Base-by-base conservation (phyloP, 306 rosid species). In the Calophaca sinica region DNA sequence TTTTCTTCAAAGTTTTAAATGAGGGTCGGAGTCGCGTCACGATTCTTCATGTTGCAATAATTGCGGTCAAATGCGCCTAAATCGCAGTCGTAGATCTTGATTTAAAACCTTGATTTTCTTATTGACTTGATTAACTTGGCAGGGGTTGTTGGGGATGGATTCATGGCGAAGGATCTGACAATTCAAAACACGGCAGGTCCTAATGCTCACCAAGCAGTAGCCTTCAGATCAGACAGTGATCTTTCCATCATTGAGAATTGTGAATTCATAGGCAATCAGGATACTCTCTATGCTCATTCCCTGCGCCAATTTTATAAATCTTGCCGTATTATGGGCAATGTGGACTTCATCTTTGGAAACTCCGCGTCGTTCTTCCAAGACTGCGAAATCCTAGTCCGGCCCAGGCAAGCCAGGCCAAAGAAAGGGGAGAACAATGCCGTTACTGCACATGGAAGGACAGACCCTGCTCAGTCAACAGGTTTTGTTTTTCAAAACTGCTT, bases 261-360 rank as follows among this genome's bases (percentile, higher is more conserved):
- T 12, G 97, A 91, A 72, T 90, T 94, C 80, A 2, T 92, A 5
- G 97, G 99, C 71, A 92, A 92, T 63, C 99, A 94, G 59, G 99
- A 94, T 42, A 92, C 99, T 4, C 89, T 94, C 5, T 94, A 94
- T 33, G 97, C 92, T 6, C 97, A 78, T 35, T 51, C 96, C 49
- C 83, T 90, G 4, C 91, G 97, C 15, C 99, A 94, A 29, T 90
- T 90, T 67, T 94, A 91, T 78, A 94, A 90, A 52, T 85, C 92
- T 0, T 92, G 99, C 70, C 85, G 83, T 3, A 94, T 94, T 6
- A 44, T 83, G 1, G 99, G 97, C 78, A 94, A 92, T 8, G 99
- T 94, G 4, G 97, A 94, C 73, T 94, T 94, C 88, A 94, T 94
- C 53, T 94, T 94, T 3, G 99, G 99, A 45, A 94, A 92, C 81